Conservation (phyloP, 2,329 filamentous ascomycete species). For the Stemphylium beticola region DNA sequence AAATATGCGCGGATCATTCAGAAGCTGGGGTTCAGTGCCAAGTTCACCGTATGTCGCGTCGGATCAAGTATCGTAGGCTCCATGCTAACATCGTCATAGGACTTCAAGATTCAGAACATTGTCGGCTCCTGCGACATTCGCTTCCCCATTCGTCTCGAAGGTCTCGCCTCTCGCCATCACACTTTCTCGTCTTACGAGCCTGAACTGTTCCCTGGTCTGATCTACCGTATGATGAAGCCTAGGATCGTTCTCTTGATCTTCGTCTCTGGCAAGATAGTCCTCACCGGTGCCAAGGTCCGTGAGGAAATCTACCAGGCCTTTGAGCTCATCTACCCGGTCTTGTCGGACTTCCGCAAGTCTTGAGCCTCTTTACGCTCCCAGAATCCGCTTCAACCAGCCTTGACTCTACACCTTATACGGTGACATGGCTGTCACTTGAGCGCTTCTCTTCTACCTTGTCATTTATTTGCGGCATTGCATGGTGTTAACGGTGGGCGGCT, state of each 20-base stretch:
- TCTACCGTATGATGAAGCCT: slow-evolving; percentile 99
- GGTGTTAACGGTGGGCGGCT: slow-evolving; percentile 42
- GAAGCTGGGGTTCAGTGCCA: slow-evolving; percentile 98
- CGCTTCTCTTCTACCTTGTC: slow-evolving; percentile 24
- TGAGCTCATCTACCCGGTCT: slow-evolving; percentile 42
- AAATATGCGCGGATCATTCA: slow-evolving; percentile 99
- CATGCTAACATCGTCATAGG: slow-evolving; percentile 48
- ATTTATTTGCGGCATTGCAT: slow-evolving; percentile 49
- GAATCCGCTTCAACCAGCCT: slow-evolving; percentile 9
- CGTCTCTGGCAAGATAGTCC: slow-evolving; percentile 96
- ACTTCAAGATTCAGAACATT: slow-evolving; percentile 98
- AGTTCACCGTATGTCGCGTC: slow-evolving; percentile 71
- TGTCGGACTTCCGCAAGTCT: slow-evolving; percentile 67
- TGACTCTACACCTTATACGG: slow-evolving; percentile 5
- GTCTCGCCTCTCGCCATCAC: slow-evolving; percentile 94
- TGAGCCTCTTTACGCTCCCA: slow-evolving; percentile 43
- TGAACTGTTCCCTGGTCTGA: slow-evolving; percentile 97
- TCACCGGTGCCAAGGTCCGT: slow-evolving; percentile 95
- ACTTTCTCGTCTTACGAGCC: slow-evolving; percentile 96
- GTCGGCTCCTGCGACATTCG: slow-evolving; percentile 99
- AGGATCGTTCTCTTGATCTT: slow-evolving; percentile 99
- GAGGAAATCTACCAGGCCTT: slow-evolving; percentile 77
- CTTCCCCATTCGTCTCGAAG: slow-evolving; percentile 96
- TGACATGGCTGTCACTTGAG: slow-evolving; percentile 14
- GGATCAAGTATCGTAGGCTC: slow-evolving; percentile 16